Evolutionary conservation across 257 asterid genomes (phyloP).

Genomic region (Cordia subcordata): DNA sequence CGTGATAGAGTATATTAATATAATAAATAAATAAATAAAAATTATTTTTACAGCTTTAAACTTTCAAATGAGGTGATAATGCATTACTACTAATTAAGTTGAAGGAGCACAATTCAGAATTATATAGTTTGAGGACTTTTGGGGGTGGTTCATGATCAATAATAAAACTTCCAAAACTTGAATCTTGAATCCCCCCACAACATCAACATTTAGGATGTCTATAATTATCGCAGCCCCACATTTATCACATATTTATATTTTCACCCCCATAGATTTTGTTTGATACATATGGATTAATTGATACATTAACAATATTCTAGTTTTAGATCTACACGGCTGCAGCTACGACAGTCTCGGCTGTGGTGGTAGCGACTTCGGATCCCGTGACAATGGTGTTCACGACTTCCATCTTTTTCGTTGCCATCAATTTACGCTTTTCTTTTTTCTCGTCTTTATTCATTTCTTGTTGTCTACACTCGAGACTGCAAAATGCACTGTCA

Average conservation of each 20-base stretch:
- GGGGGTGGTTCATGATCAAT: not conserved
- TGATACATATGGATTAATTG: not conserved
- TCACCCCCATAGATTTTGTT: too few relatives aligned
- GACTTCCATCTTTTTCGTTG: constrained; percentile 39
- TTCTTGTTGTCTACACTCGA: constrained; percentile 75
- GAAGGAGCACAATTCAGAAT: too few relatives aligned
- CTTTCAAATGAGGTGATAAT: too few relatives aligned
- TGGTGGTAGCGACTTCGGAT: constrained; percentile 25
- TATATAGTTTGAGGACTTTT: too few relatives aligned
- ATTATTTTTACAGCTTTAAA: too few relatives aligned
- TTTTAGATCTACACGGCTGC: constrained; percentile 31
- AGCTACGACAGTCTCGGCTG: constrained; percentile 41
- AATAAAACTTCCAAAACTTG: not conserved
- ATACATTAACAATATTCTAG: too few relatives aligned
- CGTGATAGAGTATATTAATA: too few relatives aligned
- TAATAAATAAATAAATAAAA: too few relatives aligned
- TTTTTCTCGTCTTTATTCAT: constrained; percentile 67
- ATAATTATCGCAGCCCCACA: not conserved
- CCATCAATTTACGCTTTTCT: constrained; percentile 45
- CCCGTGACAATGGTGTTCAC: constrained; percentile 15
- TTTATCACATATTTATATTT: not conserved
- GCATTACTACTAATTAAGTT: too few relatives aligned
- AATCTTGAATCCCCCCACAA: not conserved
- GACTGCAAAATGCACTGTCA: constrained; percentile 89
- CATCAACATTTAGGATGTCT: not conserved